A percentile compares a stretch with the other conserved stretches of the same genome.
Conservation (phyloP, 768 basidiomycete species). For the Rhizopogon rudus region DNA sequence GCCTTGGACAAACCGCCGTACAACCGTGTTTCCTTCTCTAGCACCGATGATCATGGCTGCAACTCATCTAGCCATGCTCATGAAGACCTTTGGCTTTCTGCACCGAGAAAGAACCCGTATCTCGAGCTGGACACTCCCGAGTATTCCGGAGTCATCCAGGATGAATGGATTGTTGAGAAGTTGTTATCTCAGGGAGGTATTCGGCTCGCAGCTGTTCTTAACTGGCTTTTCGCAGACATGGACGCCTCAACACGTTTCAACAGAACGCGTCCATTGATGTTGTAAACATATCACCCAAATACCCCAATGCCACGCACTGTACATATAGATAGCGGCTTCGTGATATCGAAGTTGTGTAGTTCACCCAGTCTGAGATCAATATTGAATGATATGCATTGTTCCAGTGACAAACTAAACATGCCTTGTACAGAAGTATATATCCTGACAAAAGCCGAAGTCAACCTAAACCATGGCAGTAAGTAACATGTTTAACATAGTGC, state of each 20-base stretch:
- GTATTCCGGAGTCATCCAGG: conserved; percentile 67
- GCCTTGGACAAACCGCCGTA: conserved; percentile 54
- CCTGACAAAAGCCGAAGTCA: too few species aligned
- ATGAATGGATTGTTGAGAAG: conserved; percentile 72
- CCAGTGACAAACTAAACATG: neutral
- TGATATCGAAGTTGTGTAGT: neutral
- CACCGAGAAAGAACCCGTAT: conserved; percentile 27
- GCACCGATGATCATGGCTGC: neutral
- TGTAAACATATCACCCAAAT: too few species aligned
- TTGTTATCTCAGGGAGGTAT: conserved; percentile 80
- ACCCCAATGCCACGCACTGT: neutral
- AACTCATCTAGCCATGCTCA: neutral
- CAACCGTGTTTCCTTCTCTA: conserved; percentile 16
- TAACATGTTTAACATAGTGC: neutral
- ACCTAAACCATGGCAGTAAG: neutral
- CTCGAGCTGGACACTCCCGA: conserved; percentile 78
- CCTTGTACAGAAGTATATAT: neutral
- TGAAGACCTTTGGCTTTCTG: neutral
- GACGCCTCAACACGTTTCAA: conserved; percentile 4
- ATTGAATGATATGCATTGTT: neutral
- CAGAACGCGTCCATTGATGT: neutral
- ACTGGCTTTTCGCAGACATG: conserved; percentile 57
- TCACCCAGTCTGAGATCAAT: neutral
- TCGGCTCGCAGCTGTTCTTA: conserved; percentile 78
- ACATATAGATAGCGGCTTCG: neutral